These are phyloP conservation scores for Talaromyces sp. DNA, from an alignment of 2,329 filamentous ascomycete genomes.

Conservation along the genomic window DNA sequence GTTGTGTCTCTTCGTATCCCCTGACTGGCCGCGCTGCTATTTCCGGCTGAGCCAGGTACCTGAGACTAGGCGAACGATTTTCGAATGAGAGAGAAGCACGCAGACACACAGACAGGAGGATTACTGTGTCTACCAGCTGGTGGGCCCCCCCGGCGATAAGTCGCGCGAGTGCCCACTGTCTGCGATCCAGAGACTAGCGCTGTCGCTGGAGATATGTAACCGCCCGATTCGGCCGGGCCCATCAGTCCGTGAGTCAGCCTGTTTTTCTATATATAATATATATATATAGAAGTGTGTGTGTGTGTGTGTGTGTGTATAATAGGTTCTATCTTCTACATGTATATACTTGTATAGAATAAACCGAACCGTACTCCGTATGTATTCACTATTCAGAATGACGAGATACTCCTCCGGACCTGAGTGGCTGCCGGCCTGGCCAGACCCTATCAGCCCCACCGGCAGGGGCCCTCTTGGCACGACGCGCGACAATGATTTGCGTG, in stretches of 20 bases:
- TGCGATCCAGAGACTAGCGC: not conserved
- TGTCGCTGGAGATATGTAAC: not conserved
- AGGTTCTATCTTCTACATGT: not conserved
- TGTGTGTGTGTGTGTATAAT: not conserved
- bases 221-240: not conserved
- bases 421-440: not conserved
- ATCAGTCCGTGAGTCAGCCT: not conserved
- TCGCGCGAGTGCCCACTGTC: not conserved
- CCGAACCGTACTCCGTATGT: too few species aligned
- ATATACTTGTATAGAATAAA: too few species aligned
- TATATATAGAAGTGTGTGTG: not conserved
- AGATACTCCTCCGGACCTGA: not conserved
- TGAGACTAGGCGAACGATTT: constrained; percentile 1
- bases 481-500: not conserved
- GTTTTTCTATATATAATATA: not conserved
- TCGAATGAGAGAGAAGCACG: not conserved
- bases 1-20: not conserved
- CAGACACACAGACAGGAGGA: not conserved
- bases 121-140: not conserved
- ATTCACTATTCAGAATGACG: not conserved
- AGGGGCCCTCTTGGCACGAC: not conserved
- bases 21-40: not conserved
- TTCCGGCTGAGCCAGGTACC: constrained; percentile 1
- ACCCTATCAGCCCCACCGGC: not conserved
- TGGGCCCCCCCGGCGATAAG: constrained; percentile 9